These are phyloP conservation scores for Pichia sp. DNA, from an alignment of 1,139 yeast species.

Conservation along the genomic window DNA sequence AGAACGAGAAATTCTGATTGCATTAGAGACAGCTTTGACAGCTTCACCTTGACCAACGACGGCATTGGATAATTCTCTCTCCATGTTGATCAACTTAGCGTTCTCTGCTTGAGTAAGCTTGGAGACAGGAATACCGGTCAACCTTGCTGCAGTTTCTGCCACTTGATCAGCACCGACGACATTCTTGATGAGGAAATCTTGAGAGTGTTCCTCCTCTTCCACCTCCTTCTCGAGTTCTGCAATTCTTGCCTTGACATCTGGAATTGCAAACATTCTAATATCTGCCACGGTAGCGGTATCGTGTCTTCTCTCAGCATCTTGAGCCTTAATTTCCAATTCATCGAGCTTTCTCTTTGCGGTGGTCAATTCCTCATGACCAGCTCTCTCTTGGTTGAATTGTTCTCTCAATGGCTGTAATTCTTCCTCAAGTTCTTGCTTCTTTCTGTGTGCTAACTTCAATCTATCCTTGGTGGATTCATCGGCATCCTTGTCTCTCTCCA, in stretches of 20 bases:
- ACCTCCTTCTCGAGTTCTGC: constrained; percentile 66
- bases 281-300: constrained; percentile 96
- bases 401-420: constrained; percentile 80
- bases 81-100: constrained; percentile 90
- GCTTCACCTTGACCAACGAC: constrained; percentile 98
- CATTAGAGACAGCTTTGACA: constrained; percentile 92
- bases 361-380: constrained; percentile 86
- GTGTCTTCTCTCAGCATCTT: constrained; percentile 94
- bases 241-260: constrained; percentile 77
- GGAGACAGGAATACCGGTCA: constrained; percentile 97
- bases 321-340: constrained; percentile 86
- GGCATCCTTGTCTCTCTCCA: constrained; percentile 92
- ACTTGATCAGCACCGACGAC: constrained; percentile 92
- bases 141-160: constrained; percentile 94
- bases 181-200: constrained; percentile 68
- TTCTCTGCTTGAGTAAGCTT: constrained; percentile 95
- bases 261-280: constrained; percentile 92
- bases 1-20: constrained; percentile 89
- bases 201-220: constrained; percentile 56
- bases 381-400: constrained; percentile 79
- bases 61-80: constrained; percentile 65
- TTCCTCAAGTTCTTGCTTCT: constrained; percentile 79
- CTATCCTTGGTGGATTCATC: constrained; percentile 86
- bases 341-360: constrained; percentile 85
- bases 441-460: constrained; percentile 66